Percentiles rank a stretch among this genome's conserved stretches.
Evolutionary conservation across 352 stramenopile species (phyloP).

Genomic region (Phytophthora multivora): DNA sequence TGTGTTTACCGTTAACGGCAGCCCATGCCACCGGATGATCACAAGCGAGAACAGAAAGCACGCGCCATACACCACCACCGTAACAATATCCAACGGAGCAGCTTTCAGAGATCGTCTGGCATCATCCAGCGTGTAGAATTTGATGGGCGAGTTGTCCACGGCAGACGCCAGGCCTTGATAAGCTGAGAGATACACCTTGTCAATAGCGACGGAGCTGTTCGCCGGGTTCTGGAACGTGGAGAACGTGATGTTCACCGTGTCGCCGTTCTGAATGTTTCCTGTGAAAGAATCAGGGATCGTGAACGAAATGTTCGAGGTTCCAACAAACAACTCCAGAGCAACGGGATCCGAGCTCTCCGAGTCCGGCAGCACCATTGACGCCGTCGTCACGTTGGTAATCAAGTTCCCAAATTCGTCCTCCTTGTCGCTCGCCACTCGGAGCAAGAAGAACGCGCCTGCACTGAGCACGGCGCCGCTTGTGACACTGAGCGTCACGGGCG

Average conservation of each 20-base stretch:
- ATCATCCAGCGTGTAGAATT: conserved; percentile 48
- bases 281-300: conserved; percentile 66
- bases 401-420: conserved; percentile 62
- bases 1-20: conserved; percentile 82
- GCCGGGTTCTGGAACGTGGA: conserved; percentile 63
- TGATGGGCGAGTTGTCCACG: conserved; percentile 64
- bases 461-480: conserved; percentile 62
- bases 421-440: conserved; percentile 64
- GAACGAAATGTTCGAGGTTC: conserved; percentile 72
- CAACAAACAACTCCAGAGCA: conserved; percentile 54
- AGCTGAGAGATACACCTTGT: conserved; percentile 73
- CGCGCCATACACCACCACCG: conserved; percentile 70
- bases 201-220: conserved; percentile 63
- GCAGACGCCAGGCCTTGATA: conserved; percentile 61
- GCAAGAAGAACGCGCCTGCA: conserved; percentile 64
- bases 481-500: conserved; percentile 62
- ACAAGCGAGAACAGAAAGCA: conserved; percentile 84
- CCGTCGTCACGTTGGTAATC: conserved; percentile 57
- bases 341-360: conserved; percentile 27
- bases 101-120: conserved; percentile 60
- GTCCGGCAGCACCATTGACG: conserved; percentile 45
- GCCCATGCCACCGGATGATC: conserved; percentile 85
- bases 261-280: conserved; percentile 77
- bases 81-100: conserved; percentile 69
- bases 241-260: conserved; percentile 67